These are phyloP conservation scores for Parmelia sp. DNA, from an alignment of 495 filamentous ascomycete genomes.

Conservation along the genomic window DNA sequence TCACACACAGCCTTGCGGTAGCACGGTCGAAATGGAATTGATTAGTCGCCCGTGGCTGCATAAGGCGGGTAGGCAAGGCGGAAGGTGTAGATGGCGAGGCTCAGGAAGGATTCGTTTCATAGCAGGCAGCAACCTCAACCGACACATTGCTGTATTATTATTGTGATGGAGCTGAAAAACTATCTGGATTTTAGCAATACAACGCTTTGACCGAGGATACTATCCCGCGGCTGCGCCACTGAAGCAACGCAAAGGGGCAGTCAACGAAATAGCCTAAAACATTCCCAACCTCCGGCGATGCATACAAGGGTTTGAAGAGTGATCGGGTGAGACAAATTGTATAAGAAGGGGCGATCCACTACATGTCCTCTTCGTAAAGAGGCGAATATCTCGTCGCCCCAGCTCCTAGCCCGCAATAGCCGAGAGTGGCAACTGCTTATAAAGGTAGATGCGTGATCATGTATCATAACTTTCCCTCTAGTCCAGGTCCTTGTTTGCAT, in stretches of 20 bases:
- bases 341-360: neutral
- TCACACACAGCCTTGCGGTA: slow-evolving; percentile 1
- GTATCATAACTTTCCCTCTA: neutral
- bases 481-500: neutral
- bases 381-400: neutral
- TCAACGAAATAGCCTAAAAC: neutral
- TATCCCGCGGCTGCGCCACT: neutral
- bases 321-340: neutral
- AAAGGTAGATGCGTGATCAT: neutral
- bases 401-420: neutral
- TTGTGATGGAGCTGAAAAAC: neutral
- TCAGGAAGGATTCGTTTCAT: neutral
- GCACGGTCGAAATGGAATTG: neutral
- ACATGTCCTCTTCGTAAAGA: neutral
- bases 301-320: neutral
- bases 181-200: neutral
- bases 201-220: neutral
- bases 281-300: neutral
- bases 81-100: neutral
- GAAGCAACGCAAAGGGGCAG: neutral
- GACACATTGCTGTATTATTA: neutral
- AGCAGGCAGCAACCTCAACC: neutral
- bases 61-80: neutral
- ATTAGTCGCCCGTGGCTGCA: neutral
- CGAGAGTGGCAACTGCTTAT: neutral